Conservation (phyloP, 2,329 filamentous ascomycete species). For the Aspergillus alliaceus region DNA sequence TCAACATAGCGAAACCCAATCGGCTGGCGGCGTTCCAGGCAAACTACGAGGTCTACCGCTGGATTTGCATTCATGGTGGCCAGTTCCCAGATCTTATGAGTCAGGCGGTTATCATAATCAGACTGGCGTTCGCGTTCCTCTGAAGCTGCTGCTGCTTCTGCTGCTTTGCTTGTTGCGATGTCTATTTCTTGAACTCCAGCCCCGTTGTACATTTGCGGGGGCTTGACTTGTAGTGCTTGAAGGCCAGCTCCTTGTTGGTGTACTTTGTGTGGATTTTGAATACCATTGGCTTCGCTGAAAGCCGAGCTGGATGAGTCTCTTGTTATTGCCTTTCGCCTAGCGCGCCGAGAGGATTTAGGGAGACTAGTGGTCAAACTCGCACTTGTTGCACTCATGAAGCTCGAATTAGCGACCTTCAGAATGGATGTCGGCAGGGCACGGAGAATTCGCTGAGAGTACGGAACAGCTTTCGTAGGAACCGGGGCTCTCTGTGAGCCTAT, state of each 20-base stretch:
- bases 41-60: slow-evolving; percentile 88
- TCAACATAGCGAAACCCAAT: slow-evolving; percentile 98
- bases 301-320: slow-evolving; percentile 36
- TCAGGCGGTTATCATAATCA: slow-evolving; percentile 78
- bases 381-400: slow-evolving; percentile 89
- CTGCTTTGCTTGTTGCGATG: slow-evolving; percentile 4
- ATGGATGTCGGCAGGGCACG: slow-evolving; percentile 87
- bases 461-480: slow-evolving; percentile 80
- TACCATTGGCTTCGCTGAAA: slow-evolving; percentile 54
- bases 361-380: slow-evolving; percentile 78
- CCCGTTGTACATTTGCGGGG: slow-evolving; percentile 16
- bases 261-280: slow-evolving; percentile 14
- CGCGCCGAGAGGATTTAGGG: slow-evolving; percentile 63
- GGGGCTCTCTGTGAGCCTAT: slow-evolving; percentile 72
- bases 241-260: slow-evolving; percentile 21
- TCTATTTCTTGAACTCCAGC: slow-evolving; percentile 13
- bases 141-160: slow-evolving; percentile 17
- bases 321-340: slow-evolving; percentile 57
- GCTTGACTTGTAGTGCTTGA: slow-evolving; percentile 18
- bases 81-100: slow-evolving; percentile 90
- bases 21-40: slow-evolving; percentile 82
- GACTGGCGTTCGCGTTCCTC: slow-evolving; percentile 39
- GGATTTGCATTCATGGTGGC: slow-evolving; percentile 91
- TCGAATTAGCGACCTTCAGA: slow-evolving; percentile 90
- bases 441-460: slow-evolving; percentile 86